Percentiles rank a stretch among this genome's conserved stretches.
phyloP scores from a whole-genome alignment of 805 yeast species.

The Ogataea haglerorum region DNA sequence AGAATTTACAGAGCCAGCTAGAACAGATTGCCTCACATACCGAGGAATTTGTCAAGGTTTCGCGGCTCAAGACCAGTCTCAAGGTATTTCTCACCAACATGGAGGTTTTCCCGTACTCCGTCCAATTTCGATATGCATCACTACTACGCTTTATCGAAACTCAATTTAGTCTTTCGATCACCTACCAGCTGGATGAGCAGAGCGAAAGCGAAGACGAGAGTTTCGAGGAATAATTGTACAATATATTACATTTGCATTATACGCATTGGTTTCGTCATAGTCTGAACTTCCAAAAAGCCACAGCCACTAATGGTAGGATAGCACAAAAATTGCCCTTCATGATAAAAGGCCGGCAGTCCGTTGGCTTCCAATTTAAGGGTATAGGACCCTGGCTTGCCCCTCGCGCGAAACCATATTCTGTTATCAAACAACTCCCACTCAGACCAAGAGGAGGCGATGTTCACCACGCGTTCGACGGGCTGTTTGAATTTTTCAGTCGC shows the following conservation, averaged over 20 bases:
- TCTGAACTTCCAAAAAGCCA: neutral
- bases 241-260: neutral
- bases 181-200: conserved; percentile 8
- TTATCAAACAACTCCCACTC: conserved; percentile 13
- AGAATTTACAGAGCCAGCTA: conserved; percentile 36
- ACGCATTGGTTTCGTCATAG: neutral
- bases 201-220: conserved; percentile 6
- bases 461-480: neutral
- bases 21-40: conserved; percentile 34
- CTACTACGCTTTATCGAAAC: conserved; percentile 12
- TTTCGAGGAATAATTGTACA: conserved; percentile 1
- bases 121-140: conserved; percentile 14
- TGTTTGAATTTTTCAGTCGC: conserved; percentile 8
- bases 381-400: conserved; percentile 8
- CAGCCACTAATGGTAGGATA: conserved; percentile 1
- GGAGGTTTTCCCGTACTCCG: conserved; percentile 9
- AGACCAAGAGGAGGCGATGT: conserved; percentile 7
- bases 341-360: conserved; percentile 3
- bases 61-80: conserved; percentile 10
- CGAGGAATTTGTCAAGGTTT: conserved; percentile 11
- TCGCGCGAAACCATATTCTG: conserved; percentile 9
- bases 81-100: conserved; percentile 12
- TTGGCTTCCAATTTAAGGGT: conserved; percentile 5
- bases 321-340: neutral
- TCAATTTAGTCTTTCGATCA: conserved; percentile 11